These are phyloP conservation scores for Curvularia hawaiiensis DNA, from an alignment of 2,329 filamentous ascomycete species.

Conservation along the genomic window DNA sequence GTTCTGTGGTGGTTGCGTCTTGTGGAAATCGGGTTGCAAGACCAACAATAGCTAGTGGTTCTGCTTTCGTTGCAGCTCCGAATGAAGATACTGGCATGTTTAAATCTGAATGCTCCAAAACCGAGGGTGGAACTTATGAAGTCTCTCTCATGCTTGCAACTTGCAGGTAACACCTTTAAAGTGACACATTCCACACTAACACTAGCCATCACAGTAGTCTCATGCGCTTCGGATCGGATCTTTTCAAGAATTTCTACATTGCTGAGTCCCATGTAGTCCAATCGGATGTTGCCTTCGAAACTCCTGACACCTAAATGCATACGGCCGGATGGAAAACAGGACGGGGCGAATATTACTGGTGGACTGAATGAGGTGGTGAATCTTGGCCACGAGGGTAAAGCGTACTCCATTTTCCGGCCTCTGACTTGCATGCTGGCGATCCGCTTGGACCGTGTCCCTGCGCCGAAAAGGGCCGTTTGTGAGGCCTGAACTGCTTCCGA, in stretches of 20 bases:
- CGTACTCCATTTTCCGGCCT: background rate
- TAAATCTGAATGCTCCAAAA: background rate
- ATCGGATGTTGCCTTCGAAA: background rate
- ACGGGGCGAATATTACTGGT: background rate
- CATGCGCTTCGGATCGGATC: background rate
- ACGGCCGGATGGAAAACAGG: background rate
- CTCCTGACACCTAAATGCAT: background rate
- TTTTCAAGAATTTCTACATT: background rate
- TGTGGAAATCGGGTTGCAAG: conserved; percentile 4
- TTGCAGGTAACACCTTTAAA: background rate
- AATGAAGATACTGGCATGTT: background rate
- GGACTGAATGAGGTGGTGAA: background rate
- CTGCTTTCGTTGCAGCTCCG: background rate
- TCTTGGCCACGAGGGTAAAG: background rate
- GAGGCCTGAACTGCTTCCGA: background rate
- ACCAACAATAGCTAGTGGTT: conserved; percentile 2
- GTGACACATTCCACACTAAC: background rate
- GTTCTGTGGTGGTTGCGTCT: background rate
- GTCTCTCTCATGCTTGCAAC: background rate
- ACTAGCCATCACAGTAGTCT: background rate
- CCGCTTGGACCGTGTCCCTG: background rate
- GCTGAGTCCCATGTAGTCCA: background rate
- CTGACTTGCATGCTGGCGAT: background rate
- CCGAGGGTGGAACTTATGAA: background rate
- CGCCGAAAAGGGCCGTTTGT: background rate